Evolutionary conservation across 2,329 filamentous ascomycete genomes (phyloP), one percentile per base, ranked within the genome.

Genomic region (Xylariaceae sp.): DNA sequence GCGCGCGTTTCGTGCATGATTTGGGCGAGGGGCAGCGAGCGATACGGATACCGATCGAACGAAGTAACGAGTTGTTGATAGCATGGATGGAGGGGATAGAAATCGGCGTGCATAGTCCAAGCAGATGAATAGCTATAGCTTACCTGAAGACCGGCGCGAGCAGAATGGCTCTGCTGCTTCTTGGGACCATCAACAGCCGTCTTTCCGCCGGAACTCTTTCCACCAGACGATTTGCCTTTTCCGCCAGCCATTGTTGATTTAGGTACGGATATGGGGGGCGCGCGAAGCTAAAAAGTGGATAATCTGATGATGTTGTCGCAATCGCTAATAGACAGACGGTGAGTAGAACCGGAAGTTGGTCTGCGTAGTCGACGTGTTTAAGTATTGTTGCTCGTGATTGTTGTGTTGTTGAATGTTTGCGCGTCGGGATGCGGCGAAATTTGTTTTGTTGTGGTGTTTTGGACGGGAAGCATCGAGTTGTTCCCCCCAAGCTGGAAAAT

Each of bases 111-210:
- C n/a, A n/a, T n/a, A n/a, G n/a, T n/a, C n/a, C n/a, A n/a, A n/a
- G n/a, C n/a, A n/a, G n/a, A n/a, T n/a, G n/a, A 19, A 56, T 29
- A 19, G 41, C 23, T 21, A 43, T 56, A 71, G 80, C 91, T 84
- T 83, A 97, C 93, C 89, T 97, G 93, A 68, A 97, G 85, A 74
- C 93, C 93, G 75, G 93, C 93, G 78, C 95, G 93, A 73, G 92
- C 91, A 70, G 92, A 96, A 82, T 96, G 93, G 80, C 95, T 96
- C 80, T 96, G 91, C 73, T 91, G 89, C 82, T 96, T 96, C 81
- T 90, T 91, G 74, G 87, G 80, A 53, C 83, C 84, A 66, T 87
- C 88, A 70, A 83, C 85, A 65, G 67, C 62, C 14, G 70, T 73
- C 69, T 74, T 74, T 45, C 71, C 71, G 53, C 71, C 71, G 5